Base-by-base conservation (phyloP, 352 stramenopile species). In the Plasmopara muralis region DNA sequence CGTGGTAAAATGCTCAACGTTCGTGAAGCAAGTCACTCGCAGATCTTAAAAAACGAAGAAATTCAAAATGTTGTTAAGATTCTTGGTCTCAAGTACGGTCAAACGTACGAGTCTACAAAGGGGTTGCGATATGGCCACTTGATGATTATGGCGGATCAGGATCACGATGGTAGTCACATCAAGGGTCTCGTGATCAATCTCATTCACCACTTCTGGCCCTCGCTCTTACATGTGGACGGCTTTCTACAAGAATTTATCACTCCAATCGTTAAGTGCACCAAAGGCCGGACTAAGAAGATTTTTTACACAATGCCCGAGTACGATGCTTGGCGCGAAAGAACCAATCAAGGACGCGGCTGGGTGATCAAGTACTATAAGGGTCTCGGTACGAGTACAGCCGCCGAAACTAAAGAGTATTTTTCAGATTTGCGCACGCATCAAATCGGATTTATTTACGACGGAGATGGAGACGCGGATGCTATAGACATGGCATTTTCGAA, bases 331-430 rank as follows among this genome's bases (percentile, higher is more conserved):
- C 79, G 93, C 16, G 78, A 82, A 49, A 72, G 34, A 37, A 87
- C 73, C 6, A 93, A 95, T 53, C 84, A 96, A 47, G 83, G 94
- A 18, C 95, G 89, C 47, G 87, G 92, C 25, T 99, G 91, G 87
- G 85, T 85, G 30, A 95, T 98, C 53, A 99, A 99, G 85, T 99
- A 99, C 72, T 99, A 99, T 77, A 99, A 99, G 85, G 96, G 96
- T 95, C 83, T 99, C 18, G 96, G 96, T 81, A 99, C 96, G n/a
- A 98, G 89, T 73, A 98, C 94, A 12, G 66, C 90, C 18, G 70
- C 89, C 16, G 96, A 99, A 65, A 96, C 95, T 6, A 98, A 98
- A 61, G 93, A 97, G 52, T 99, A 99, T 65, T 99, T 99, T 51
- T 86, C 86, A 9, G 87, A 97, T 47, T 80, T 99, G 44, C 66